Percentiles rank a stretch among this genome's conserved stretches.
phyloP scores from a whole-genome alignment of 1,284 basidiomycete genomes.

The Rhodotorula sp. region DNA sequence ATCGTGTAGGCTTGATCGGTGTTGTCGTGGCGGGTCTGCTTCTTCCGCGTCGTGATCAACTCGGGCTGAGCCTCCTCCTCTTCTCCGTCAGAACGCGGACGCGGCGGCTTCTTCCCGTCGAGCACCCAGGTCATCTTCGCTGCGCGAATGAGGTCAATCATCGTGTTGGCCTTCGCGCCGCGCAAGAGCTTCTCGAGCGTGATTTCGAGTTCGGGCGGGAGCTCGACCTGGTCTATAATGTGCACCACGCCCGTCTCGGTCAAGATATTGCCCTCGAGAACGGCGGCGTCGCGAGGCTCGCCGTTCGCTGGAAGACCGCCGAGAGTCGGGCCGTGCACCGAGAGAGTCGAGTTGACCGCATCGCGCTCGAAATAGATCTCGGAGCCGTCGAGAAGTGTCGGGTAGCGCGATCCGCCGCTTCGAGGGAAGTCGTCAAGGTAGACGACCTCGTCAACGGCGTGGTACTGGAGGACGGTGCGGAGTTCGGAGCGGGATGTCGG shows the following conservation, averaged over 20 bases:
- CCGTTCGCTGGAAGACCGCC: constrained; percentile 60
- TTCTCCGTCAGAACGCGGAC: constrained; percentile 50
- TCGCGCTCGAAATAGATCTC: constrained; percentile 47
- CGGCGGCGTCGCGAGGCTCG: constrained; percentile 34
- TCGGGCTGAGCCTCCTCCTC: constrained; percentile 5
- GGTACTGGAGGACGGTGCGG: constrained; percentile 77
- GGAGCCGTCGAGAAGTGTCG: constrained; percentile 50
- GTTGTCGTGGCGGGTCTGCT: constrained; percentile 10
- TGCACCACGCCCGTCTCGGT: constrained; percentile 91
- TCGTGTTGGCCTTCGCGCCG: constrained; percentile 74
- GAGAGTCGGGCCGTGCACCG: constrained; percentile 42
- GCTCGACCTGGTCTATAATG: constrained; percentile 75
- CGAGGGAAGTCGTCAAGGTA: constrained; percentile 64
- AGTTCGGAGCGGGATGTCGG: constrained; percentile 71
- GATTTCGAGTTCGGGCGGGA: constrained; percentile 77
- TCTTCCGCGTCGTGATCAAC: background rate
- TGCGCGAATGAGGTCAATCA: constrained; percentile 76
- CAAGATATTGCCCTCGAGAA: constrained; percentile 59
- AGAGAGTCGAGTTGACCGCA: constrained; percentile 23
- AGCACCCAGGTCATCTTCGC: constrained; percentile 86
- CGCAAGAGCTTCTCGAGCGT: constrained; percentile 83
- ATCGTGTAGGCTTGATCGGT: constrained; percentile 62
- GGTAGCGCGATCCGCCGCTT: constrained; percentile 37
- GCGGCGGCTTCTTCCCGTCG: constrained; percentile 72
- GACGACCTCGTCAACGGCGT: constrained; percentile 71